Evolutionary conservation across 2,329 filamentous ascomycete species (phyloP).

Genomic region (Golovinomyces cichoracearum): DNA sequence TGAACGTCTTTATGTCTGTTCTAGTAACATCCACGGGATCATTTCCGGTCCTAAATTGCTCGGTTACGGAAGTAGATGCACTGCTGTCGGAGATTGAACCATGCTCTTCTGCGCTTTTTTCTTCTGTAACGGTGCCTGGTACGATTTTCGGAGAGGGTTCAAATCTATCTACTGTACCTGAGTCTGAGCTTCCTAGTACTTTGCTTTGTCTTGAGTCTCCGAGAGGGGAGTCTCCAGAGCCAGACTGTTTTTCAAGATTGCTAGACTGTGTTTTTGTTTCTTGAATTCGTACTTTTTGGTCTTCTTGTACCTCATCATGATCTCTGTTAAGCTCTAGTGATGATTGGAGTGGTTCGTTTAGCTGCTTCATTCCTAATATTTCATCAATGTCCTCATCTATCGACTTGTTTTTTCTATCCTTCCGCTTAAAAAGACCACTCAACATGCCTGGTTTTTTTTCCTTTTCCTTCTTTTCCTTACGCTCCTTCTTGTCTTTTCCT

Average conservation of each 20-base stretch:
- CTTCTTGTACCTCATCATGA: slow-evolving; percentile 12
- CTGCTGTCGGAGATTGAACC: slow-evolving; percentile 17
- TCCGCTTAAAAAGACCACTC: slow-evolving; percentile 27
- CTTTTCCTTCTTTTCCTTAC: slow-evolving; percentile 32
- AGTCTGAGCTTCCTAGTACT: slow-evolving; percentile 5
- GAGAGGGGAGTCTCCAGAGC: slow-evolving; percentile 10
- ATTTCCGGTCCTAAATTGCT: slow-evolving; percentile 18
- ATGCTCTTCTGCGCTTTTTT: slow-evolving; percentile 10
- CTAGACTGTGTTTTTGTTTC: slow-evolving; percentile 28
- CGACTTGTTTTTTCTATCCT: slow-evolving; percentile 22
- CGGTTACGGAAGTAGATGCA: slow-evolving; percentile 16
- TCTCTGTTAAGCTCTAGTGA: slow-evolving; percentile 15
- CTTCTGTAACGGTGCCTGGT: slow-evolving; percentile 9
- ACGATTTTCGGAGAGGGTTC: slow-evolving; percentile 12
- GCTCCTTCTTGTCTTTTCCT: slow-evolving; percentile 39
- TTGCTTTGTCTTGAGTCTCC: slow-evolving; percentile 7
- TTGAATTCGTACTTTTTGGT: slow-evolving; percentile 8
- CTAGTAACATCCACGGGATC: slow-evolving; percentile 21
- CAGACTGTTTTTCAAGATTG: slow-evolving; percentile 43
- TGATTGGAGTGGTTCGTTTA: slow-evolving; percentile 19
- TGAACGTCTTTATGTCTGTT: slow-evolving; percentile 24
- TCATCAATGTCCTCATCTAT: slow-evolving; percentile 28
- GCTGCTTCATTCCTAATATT: slow-evolving; percentile 12
- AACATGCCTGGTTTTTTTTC: slow-evolving; percentile 33
- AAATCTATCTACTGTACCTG: neutral